A percentile compares a stretch with the other conserved stretches of the same genome.
phyloP scores from a whole-genome alignment of 192 early-diverging fungal species.

The Coemansia sp. region DNA sequence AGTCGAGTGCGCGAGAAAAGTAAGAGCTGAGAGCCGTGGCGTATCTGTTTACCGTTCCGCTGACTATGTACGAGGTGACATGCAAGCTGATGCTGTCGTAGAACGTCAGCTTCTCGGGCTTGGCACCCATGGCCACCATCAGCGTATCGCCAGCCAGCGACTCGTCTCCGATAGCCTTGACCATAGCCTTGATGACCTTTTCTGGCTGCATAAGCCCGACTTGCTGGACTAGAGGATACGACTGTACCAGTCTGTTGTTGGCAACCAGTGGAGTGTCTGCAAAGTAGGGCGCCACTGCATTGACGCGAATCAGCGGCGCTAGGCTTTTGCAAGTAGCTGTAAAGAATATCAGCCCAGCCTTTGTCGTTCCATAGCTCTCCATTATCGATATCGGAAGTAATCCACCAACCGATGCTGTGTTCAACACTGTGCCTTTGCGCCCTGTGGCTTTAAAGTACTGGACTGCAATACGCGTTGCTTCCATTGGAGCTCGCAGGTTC shows the following conservation, averaged over 20 bases:
- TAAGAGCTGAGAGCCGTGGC: constrained; percentile 15
- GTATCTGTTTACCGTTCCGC: constrained; percentile 34
- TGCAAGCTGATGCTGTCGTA: constrained; percentile 34
- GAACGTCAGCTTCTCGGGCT: constrained; percentile 26
- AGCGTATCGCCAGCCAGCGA: constrained; percentile 58
- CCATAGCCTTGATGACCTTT: constrained; percentile 62
- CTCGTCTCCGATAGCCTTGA: constrained; percentile 61
- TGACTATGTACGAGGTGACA: constrained; percentile 41
- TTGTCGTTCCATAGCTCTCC: constrained; percentile 77
- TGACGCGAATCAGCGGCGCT: constrained; percentile 60
- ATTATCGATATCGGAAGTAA: constrained; percentile 58
- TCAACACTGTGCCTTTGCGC: constrained; percentile 66
- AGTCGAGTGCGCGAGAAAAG: constrained; percentile 19
- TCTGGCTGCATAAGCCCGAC: constrained; percentile 44
- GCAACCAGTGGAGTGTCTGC: constrained; percentile 60
- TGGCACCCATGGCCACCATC: constrained; percentile 45
- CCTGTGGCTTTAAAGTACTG: constrained; percentile 58
- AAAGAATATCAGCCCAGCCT: constrained; percentile 73
- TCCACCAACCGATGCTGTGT: constrained; percentile 76
- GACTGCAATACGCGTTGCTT: constrained; percentile 73
- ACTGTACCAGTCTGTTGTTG: constrained; percentile 32
- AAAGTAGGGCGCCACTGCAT: constrained; percentile 67
- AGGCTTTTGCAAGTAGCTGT: constrained; percentile 52
- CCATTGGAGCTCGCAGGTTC: constrained; percentile 76
- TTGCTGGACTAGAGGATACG: constrained; percentile 34